Base-by-base conservation (phyloP, 2,329 filamentous ascomycete genomes). In the Scorias spongiosa region DNA sequence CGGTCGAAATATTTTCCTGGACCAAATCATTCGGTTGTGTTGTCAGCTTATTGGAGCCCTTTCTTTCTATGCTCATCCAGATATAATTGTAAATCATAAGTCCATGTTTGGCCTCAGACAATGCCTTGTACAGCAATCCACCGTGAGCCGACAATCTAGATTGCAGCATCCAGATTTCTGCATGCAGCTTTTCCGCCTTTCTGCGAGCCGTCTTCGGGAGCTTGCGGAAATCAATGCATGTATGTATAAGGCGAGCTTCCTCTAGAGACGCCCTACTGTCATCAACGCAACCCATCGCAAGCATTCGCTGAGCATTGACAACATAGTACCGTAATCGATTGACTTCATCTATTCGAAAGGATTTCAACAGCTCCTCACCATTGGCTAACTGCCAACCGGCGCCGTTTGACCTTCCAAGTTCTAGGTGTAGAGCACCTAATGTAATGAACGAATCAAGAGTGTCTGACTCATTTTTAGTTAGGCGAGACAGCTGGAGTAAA, bases 81-180 rank as follows among this genome's bases (percentile, higher is more conserved):
- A 55, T 49, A 26, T 47, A 51, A 37, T 54, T 59, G 12, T 54
- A 30, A 15, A 57, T 30, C 41, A 51, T 54, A 12, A 55, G 50
- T 11, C 54, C 46, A 28, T 47, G 50, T 44, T 57, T 60, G 8
- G 53, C 57, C 12, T 54, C 53, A 20, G 44, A 44, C 15, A 60
- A 44, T 12, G 57, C 53, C 11, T 54, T 48, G 4, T 49, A 42
- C 10, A 48, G 42, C 8, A 32, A 15, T 7, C 54, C 54, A 7
- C 15, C 39, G 10, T 40, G 48, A 10, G 53, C 39, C 11, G 48
- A 44, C 28, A 49, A 47, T 28, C 47, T 47, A 2, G 58, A 60
- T 4, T 55, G 46, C 6, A 56, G n/a, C 6, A 58, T 45, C 56
- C 57, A 60, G 9, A 43, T 52, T 39, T 52, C 48, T 5, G 48